Evolutionary conservation across 192 early-diverging fungal species (phyloP).

Genomic region (Pilaira anomala): DNA sequence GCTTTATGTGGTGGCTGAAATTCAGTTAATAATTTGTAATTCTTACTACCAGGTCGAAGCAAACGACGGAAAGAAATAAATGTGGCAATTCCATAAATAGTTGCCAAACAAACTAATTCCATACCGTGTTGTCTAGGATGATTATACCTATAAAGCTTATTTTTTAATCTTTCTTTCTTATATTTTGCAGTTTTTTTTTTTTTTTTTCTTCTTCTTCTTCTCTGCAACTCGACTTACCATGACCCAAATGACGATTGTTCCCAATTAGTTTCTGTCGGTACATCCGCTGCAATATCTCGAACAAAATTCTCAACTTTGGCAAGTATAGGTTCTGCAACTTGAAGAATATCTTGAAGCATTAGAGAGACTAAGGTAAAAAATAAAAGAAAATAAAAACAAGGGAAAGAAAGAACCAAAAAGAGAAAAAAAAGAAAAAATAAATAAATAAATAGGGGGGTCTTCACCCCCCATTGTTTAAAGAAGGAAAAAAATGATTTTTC

Average conservation of each 20-base stretch:
- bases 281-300: conserved; percentile 18
- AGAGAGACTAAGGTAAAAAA: neutral
- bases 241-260: conserved; percentile 43
- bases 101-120: conserved; percentile 41
- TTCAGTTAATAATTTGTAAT: conserved; percentile 24
- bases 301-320: neutral
- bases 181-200: neutral
- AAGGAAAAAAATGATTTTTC: neutral
- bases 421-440: neutral
- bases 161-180: neutral
- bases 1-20: conserved; percentile 26
- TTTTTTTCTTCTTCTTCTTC: neutral
- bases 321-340: conserved; percentile 1
- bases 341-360: neutral
- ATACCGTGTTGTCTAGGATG: conserved; percentile 47
- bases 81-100: conserved; percentile 36
- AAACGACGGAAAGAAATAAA: conserved; percentile 35
- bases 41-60: conserved; percentile 15
- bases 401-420: neutral
- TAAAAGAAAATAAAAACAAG: neutral
- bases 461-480: neutral
- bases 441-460: conserved; percentile 2
- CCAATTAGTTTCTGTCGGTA: conserved; percentile 52
- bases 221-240: conserved; percentile 34
- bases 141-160: conserved; percentile 37